Evolutionary conservation across 1,284 basidiomycete genomes (phyloP).

Genomic region (Trichosporon sp.): DNA sequence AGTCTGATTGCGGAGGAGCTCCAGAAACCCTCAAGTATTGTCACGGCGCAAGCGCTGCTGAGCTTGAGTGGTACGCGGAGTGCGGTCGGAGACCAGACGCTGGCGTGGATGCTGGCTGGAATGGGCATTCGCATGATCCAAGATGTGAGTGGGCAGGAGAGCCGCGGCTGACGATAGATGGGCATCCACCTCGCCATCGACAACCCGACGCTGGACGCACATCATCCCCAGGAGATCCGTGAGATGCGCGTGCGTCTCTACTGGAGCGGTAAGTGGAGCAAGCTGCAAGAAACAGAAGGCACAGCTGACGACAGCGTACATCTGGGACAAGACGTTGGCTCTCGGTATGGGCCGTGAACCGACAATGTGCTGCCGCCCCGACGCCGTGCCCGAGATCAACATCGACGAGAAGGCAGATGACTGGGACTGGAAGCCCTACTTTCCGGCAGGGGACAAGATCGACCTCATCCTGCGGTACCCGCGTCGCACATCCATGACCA

Average conservation of each 20-base stretch:
- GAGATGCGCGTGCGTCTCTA: conserved; percentile 34
- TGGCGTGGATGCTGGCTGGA: conserved; percentile 38
- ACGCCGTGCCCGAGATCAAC: conserved; percentile 23
- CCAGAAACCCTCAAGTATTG: conserved; percentile 30
- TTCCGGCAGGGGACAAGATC: conserved; percentile 25
- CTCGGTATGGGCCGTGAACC: conserved; percentile 38
- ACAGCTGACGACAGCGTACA: conserved; percentile 24
- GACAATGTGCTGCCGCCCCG: conserved; percentile 23
- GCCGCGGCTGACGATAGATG: conserved; percentile 22
- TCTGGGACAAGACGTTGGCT: conserved; percentile 34
- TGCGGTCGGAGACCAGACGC: conserved; percentile 34
- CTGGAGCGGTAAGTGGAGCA: conserved; percentile 30
- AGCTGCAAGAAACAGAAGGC: neutral
- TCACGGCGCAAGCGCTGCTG: conserved; percentile 31
- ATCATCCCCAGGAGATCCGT: conserved; percentile 33
- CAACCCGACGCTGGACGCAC: conserved; percentile 32
- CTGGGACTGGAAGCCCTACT: conserved; percentile 31
- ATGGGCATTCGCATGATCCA: conserved; percentile 39
- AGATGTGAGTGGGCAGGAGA: conserved; percentile 26
- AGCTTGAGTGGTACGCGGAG: conserved; percentile 32
- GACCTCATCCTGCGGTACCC: conserved; percentile 30
- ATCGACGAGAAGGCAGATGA: conserved; percentile 29
- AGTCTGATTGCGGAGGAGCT: conserved; percentile 34
- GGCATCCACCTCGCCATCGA: conserved; percentile 38
- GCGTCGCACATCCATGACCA: conserved; percentile 25